Conservation (phyloP, 2,329 filamentous ascomycete species). For the Gremmenia infestans region DNA sequence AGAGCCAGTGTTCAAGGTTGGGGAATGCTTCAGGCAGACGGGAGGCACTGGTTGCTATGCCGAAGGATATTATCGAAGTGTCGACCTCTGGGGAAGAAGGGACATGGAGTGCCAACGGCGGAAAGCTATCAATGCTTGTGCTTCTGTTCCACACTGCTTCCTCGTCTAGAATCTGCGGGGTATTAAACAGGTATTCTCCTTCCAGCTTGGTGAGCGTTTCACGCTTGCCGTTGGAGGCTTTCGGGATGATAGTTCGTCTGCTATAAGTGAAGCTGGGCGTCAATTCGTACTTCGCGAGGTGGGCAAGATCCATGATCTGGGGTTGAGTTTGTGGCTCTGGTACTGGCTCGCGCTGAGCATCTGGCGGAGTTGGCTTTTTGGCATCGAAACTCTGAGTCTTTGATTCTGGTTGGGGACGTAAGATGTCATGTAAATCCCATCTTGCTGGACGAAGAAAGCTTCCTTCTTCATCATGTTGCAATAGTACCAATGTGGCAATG, state of each 20-base stretch:
- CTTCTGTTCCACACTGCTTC: constrained; percentile 2
- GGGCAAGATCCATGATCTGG: constrained; percentile 7
- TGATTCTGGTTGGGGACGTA: neutral
- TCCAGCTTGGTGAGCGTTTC: constrained; percentile 13
- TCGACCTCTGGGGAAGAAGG: constrained; percentile 15
- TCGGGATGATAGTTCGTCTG: constrained; percentile 14
- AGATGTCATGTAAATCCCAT: too few species aligned
- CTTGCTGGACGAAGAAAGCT: too few species aligned
- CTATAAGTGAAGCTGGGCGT: constrained; percentile 16
- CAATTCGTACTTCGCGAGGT: constrained; percentile 13
- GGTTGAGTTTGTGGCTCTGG: neutral
- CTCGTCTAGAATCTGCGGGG: constrained; percentile 4
- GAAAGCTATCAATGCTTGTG: constrained; percentile 1
- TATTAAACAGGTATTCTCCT: constrained; percentile 9
- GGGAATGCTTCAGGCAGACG: constrained; percentile 20
- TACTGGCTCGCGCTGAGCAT: neutral
- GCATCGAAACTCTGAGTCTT: too few species aligned
- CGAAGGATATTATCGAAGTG: constrained; percentile 22
- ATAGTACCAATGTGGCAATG: neutral
- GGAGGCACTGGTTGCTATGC: constrained; percentile 19
- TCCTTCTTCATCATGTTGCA: too few species aligned
- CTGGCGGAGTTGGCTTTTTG: too few species aligned
- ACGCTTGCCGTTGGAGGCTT: constrained; percentile 6
- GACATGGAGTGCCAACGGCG: constrained; percentile 15
- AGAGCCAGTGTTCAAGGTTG: constrained; percentile 25